Evolutionary conservation across 2,329 filamentous ascomycete genomes (phyloP).

Genomic region (Paecilomyces variotii): DNA sequence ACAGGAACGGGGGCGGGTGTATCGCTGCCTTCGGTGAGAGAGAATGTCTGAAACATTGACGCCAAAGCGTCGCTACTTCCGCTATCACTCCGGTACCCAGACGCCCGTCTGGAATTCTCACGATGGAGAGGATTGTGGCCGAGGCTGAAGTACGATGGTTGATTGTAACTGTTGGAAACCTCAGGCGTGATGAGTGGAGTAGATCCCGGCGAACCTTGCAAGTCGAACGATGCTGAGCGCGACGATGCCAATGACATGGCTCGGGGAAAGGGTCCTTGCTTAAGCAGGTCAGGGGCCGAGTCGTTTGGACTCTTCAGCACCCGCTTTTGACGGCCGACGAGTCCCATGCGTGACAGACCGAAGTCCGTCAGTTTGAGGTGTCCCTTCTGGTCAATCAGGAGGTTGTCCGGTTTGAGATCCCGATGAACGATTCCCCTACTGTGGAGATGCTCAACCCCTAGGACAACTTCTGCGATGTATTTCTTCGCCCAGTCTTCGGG

Average conservation of each 20-base stretch:
- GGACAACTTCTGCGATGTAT: slow-evolving; percentile 88
- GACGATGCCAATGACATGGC: slow-evolving; percentile 82
- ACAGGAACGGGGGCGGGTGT: slow-evolving; percentile 30
- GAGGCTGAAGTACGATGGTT: slow-evolving; percentile 84
- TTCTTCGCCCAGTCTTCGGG: slow-evolving; percentile 98
- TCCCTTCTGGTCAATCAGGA: slow-evolving; percentile 92
- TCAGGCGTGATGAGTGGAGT: slow-evolving; percentile 86
- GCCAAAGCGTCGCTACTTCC: slow-evolving; percentile 79
- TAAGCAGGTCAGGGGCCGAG: slow-evolving; percentile 83
- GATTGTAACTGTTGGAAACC: slow-evolving; percentile 56
- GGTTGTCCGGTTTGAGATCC: slow-evolving; percentile 93
- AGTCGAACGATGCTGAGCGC: slow-evolving; percentile 85
- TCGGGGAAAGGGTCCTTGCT: slow-evolving; percentile 82
- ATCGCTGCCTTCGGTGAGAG: slow-evolving; percentile 56
- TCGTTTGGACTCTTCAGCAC: slow-evolving; percentile 72
- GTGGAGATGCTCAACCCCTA: slow-evolving; percentile 95
- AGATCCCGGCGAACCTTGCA: slow-evolving; percentile 73
- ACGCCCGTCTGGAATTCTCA: slow-evolving; percentile 60
- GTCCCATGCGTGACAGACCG: slow-evolving; percentile 90
- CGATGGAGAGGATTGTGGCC: slow-evolving; percentile 48
- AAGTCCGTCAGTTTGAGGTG: slow-evolving; percentile 97
- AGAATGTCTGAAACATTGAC: slow-evolving; percentile 74
- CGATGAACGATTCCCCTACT: slow-evolving; percentile 91
- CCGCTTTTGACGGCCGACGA: slow-evolving; percentile 92
- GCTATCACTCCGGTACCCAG: slow-evolving; percentile 83